Percentiles rank a stretch among this genome's conserved stretches.
These are phyloP conservation scores for Posidonia australis DNA, from an alignment of 106 monocot species.

Conservation along the genomic window DNA sequence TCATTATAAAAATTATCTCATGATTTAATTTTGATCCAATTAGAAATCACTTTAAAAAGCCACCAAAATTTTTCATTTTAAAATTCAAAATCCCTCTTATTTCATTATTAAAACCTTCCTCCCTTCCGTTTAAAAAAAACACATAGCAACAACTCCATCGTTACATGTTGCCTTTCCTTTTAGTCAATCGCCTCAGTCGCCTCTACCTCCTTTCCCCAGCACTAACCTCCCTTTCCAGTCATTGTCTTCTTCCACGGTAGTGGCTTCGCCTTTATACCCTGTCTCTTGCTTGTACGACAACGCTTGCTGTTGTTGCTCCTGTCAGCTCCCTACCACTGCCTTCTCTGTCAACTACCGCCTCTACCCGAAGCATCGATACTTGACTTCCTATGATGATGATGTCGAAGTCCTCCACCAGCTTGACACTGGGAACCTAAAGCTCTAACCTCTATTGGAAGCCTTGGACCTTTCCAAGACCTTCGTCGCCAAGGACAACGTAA, in stretches of 20 bases:
- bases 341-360: constrained; percentile 43
- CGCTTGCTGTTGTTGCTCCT: constrained; percentile 16
- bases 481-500: constrained; percentile 21
- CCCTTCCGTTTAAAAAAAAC: too few species aligned
- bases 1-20: too few species aligned
- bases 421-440: background rate
- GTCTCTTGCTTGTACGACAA: constrained; percentile 15
- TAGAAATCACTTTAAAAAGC: too few species aligned
- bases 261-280: constrained; percentile 40
- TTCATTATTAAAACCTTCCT: too few species aligned
- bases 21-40: too few species aligned
- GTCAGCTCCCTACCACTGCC: constrained; percentile 2
- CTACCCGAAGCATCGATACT: constrained; percentile 28
- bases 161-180: too few species aligned
- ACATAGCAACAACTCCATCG: too few species aligned
- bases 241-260: constrained; percentile 55
- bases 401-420: constrained; percentile 25
- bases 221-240: constrained; percentile 12
- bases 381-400: constrained; percentile 27
- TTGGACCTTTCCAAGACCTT: constrained; percentile 10
- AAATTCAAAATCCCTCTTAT: too few species aligned
- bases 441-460: background rate
- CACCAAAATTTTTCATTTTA: too few species aligned
- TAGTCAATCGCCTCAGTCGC: too few species aligned
- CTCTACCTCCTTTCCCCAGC: constrained; percentile 15